Conservation (phyloP, 257 asterid genomes). For the Fraxinus pennsylvanica region DNA sequence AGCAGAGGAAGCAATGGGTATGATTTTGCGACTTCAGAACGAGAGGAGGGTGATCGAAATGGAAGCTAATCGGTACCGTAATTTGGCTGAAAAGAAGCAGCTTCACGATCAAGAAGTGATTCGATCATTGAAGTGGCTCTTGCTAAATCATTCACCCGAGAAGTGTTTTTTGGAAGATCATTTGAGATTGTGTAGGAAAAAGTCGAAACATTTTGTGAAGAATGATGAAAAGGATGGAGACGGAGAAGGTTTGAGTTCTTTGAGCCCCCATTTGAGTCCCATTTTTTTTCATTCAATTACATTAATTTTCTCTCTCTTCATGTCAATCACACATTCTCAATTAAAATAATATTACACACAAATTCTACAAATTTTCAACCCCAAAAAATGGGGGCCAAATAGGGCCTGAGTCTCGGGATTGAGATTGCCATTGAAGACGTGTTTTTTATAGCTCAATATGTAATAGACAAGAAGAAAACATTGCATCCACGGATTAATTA, state of each 20-base stretch:
- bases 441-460: slow-evolving; percentile 45
- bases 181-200: background rate
- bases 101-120: slow-evolving; percentile 78
- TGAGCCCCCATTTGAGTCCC: no score
- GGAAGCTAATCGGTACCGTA: slow-evolving; percentile 27
- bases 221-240: background rate
- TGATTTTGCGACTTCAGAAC: no score
- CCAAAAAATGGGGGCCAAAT: background rate
- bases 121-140: slow-evolving; percentile 67
- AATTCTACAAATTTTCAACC: no score
- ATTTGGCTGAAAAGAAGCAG: slow-evolving; percentile 78
- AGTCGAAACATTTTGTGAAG: background rate
- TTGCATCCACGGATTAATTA: no score
- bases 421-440: background rate
- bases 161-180: slow-evolving; percentile 37
- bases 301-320: no score
- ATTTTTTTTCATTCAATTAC: no score
- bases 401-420: background rate
- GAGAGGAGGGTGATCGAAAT: no score
- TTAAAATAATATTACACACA: no score
- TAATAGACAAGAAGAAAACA: no score
- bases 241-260: no score
- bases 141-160: slow-evolving; percentile 49
- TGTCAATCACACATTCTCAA: no score
- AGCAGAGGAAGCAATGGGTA: no score